Percentiles rank a stretch among this genome's conserved stretches.
Evolutionary conservation across 2,329 filamentous ascomycete species (phyloP).

Genomic region (Emergomyces orientalis): DNA sequence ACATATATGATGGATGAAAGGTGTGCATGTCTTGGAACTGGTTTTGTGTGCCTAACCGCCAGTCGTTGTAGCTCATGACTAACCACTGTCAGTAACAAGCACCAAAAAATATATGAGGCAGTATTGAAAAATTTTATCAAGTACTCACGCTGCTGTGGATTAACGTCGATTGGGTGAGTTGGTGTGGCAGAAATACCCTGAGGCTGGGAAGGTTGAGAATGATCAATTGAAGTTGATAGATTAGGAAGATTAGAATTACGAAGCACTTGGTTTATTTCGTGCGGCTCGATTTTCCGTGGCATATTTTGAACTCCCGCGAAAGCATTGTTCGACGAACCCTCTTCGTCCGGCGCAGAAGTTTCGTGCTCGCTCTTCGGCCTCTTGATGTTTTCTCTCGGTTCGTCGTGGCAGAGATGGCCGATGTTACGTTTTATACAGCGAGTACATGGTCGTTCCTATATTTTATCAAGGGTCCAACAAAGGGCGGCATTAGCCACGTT

Average conservation of each 20-base stretch:
- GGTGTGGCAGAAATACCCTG: slow-evolving; percentile 57
- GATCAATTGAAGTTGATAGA: slow-evolving; percentile 38
- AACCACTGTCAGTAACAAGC: slow-evolving; percentile 24
- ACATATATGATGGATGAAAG: slow-evolving; percentile 91
- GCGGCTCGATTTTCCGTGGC: slow-evolving; percentile 48
- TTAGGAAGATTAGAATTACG: slow-evolving; percentile 38
- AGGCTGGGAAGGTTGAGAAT: slow-evolving; percentile 58
- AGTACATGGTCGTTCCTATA: slow-evolving; percentile 85
- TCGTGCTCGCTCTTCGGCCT: slow-evolving; percentile 61
- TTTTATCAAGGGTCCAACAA: slow-evolving; percentile 25
- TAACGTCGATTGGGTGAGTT: slow-evolving; percentile 54
- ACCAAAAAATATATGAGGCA: background rate
- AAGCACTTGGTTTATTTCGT: slow-evolving; percentile 43
- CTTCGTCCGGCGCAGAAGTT: slow-evolving; percentile 52
- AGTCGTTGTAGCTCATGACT: slow-evolving; percentile 80
- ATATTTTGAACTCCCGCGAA: slow-evolving; percentile 38
- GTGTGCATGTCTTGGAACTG: slow-evolving; percentile 91
- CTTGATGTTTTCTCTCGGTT: slow-evolving; percentile 80
- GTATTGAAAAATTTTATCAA: background rate
- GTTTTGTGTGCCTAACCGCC: slow-evolving; percentile 62
- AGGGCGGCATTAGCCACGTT: slow-evolving; percentile 27
- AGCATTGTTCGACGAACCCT: slow-evolving; percentile 38
- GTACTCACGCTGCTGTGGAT: slow-evolving; percentile 65
- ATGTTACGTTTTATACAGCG: slow-evolving; percentile 98
- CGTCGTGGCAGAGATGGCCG: slow-evolving; percentile 95